phyloP scores from a whole-genome alignment of 1,284 basidiomycete genomes.

The Baeospora myosura region DNA sequence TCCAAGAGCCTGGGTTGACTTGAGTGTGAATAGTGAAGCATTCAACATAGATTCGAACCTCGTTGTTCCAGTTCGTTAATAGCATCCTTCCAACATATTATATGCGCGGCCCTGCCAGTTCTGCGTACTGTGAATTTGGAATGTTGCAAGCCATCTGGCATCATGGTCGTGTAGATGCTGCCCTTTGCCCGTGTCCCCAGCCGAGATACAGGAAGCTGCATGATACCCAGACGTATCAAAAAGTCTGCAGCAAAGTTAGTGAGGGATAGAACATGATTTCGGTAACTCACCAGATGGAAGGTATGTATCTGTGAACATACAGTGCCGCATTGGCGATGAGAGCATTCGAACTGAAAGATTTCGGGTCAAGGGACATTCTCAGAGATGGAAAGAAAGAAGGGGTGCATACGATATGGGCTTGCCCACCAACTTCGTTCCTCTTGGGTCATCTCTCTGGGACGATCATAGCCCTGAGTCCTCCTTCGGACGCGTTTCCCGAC shows the following conservation, averaged over 20 bases:
- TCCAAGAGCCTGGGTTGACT: background rate
- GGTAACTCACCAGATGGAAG: conserved; percentile 48
- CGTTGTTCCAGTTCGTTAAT: conserved; percentile 28
- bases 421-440: conserved; percentile 62
- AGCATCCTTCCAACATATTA: conserved; percentile 49
- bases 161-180: conserved; percentile 20
- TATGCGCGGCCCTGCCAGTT: conserved; percentile 40
- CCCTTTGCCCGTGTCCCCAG: conserved; percentile 10
- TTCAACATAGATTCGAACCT: conserved; percentile 23
- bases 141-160: conserved; percentile 67
- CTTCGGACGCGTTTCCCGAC: conserved; percentile 13
- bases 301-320: conserved; percentile 39
- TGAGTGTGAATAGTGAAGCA: conserved; percentile 1
- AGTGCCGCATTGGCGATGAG: conserved; percentile 51
- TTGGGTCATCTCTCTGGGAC: conserved; percentile 48
- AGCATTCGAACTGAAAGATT: conserved; percentile 61
- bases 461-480: conserved; percentile 23
- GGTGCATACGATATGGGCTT: conserved; percentile 62
- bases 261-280: conserved; percentile 1
- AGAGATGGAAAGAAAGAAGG: conserved; percentile 2
- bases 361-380: conserved; percentile 8
- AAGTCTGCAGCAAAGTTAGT: conserved; percentile 40
- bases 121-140: conserved; percentile 44
- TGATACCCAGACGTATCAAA: conserved; percentile 50
- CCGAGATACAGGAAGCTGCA: conserved; percentile 30